Conservation (phyloP, 306 rosid genomes). For the Comarum palustre region DNA sequence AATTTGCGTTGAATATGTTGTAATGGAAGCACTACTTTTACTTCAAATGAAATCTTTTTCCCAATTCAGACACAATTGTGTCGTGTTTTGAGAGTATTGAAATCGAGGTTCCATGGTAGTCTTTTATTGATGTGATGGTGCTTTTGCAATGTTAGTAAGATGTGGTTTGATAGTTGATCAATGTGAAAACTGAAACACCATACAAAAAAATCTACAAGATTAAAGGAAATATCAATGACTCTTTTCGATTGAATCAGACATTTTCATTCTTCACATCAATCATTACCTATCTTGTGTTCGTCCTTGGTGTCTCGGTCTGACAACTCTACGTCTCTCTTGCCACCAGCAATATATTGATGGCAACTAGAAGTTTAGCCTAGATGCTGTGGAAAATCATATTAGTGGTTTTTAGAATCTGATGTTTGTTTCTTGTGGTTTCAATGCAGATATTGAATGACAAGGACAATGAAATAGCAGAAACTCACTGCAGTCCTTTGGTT, state of each 20-base stretch:
- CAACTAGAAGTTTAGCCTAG: background rate
- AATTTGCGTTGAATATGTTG: background rate
- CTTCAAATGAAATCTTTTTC: background rate
- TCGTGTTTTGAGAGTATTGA: background rate
- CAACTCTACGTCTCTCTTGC: background rate
- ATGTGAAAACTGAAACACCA: background rate
- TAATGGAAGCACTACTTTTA: background rate
- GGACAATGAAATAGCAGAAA: constrained; percentile 3
- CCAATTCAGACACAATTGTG: background rate
- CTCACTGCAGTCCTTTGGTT: constrained; percentile 6
- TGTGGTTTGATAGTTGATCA: background rate
- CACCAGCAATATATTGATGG: background rate
- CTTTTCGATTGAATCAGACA: background rate
- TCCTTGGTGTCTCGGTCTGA: background rate
- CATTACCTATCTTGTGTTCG: too few species aligned
- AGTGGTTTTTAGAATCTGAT: constrained; percentile 6
- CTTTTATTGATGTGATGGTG: background rate
- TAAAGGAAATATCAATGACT: background rate
- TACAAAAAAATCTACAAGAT: background rate
- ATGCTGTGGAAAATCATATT: background rate
- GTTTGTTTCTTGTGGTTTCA: constrained; percentile 21
- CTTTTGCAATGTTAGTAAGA: background rate
- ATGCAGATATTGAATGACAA: constrained; percentile 43
- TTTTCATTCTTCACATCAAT: background rate
- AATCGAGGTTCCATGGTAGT: background rate